These are phyloP conservation scores for Lasiodiplodia gonubiensis DNA, from an alignment of 2,329 filamentous ascomycete genomes.

Conservation along the genomic window DNA sequence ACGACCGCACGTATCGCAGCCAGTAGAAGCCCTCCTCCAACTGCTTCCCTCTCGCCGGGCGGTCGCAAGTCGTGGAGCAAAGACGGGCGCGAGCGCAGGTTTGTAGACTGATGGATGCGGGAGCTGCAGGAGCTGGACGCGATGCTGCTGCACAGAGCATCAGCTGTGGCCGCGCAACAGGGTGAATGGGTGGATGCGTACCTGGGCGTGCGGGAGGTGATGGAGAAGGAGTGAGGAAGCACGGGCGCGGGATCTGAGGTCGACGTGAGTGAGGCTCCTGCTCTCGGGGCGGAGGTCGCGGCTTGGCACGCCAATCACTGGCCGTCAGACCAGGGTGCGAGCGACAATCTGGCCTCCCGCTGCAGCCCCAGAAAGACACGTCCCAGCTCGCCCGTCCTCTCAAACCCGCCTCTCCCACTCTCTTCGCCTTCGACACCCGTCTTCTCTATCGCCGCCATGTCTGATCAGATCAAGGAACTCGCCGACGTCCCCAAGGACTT, in stretches of 20 bases:
- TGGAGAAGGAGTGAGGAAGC: slow-evolving; percentile 26
- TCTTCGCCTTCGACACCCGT: not conserved
- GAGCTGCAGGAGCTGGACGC: not conserved
- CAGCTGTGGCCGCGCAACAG: not conserved
- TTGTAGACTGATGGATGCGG: not conserved
- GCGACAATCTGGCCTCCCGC: slow-evolving; percentile 29
- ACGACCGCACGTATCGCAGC: slow-evolving; percentile 9
- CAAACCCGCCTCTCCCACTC: not conserved
- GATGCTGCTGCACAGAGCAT: not conserved
- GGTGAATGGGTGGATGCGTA: slow-evolving; percentile 6
- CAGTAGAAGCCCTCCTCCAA: slow-evolving; percentile 24
- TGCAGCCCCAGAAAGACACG: slow-evolving; percentile 23
- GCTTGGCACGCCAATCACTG: slow-evolving; percentile 26
- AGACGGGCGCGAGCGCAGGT: slow-evolving; percentile 3
- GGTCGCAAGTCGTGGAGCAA: slow-evolving; percentile 16
- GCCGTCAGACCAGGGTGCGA: slow-evolving; percentile 11
- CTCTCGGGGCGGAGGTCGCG: slow-evolving; percentile 22
- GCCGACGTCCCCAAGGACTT: slow-evolving; percentile 60
- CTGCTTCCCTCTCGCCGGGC: slow-evolving; percentile 21
- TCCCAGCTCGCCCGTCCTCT: slow-evolving; percentile 19
- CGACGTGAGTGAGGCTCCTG: slow-evolving; percentile 23
- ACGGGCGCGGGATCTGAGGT: slow-evolving; percentile 23
- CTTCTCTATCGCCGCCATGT: slow-evolving; percentile 53
- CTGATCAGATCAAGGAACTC: slow-evolving; percentile 72
- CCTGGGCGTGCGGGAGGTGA: slow-evolving; percentile 16